Evolutionary conservation across 2,329 filamentous ascomycete species (phyloP).

Genomic region (Aspergillus sp.): DNA sequence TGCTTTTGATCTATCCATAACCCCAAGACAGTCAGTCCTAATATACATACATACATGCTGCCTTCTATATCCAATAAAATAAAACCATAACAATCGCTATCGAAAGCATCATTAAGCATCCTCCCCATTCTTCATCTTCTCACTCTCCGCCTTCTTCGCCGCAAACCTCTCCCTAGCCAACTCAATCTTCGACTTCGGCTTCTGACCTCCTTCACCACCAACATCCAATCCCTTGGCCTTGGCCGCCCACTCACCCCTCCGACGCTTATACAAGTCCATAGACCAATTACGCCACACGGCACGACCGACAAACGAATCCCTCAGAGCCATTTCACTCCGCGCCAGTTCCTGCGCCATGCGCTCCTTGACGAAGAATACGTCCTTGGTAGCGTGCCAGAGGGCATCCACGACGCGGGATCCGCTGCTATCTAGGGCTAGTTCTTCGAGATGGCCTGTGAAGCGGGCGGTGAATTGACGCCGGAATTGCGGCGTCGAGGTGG

Average conservation of each 20-base stretch:
- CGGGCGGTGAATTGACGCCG: conserved; percentile 65
- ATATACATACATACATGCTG: no score
- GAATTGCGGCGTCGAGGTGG: conserved; percentile 56
- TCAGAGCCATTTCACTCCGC: conserved; percentile 59
- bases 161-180: conserved; percentile 60
- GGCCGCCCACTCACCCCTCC: conserved; percentile 64
- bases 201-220: conserved; percentile 26
- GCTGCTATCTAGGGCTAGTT: conserved; percentile 61
- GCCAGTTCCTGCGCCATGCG: conserved; percentile 65
- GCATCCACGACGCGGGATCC: conserved; percentile 70
- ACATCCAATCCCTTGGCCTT: conserved; percentile 56
- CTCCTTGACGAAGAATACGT: conserved; percentile 67
- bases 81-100: no score
- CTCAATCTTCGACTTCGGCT: conserved; percentile 56
- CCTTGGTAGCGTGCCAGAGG: conserved; percentile 64
- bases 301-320: conserved; percentile 66
- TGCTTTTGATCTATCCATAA: no score
- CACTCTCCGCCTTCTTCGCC: conserved; percentile 36
- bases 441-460: conserved; percentile 62
- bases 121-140: conserved; percentile 11
- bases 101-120: neutral
- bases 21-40: no score
- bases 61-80: no score
- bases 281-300: conserved; percentile 74
- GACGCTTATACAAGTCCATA: conserved; percentile 69